Conservation (phyloP, 208 protist genomes). For the Trypanosoma conorhini region DNA sequence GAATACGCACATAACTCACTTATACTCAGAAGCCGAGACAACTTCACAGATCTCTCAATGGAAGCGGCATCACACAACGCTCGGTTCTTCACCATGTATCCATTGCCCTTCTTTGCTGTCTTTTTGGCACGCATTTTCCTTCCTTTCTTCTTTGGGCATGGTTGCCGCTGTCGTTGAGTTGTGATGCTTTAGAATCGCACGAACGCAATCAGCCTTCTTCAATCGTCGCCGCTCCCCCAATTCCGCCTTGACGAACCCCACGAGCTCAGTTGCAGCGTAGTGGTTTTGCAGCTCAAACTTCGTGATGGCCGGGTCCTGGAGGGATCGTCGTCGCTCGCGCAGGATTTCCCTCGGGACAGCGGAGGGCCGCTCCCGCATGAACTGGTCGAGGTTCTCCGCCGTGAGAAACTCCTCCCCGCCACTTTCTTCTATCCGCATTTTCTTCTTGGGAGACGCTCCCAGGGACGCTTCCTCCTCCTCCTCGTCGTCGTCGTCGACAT, state of each 20-base stretch:
- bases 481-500: conserved; percentile 31
- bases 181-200: conserved; percentile 27
- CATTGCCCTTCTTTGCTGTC: conserved; percentile 1
- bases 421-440: conserved; percentile 21
- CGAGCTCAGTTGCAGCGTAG: conserved; percentile 71
- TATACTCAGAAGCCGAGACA: neutral
- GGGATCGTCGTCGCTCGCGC: conserved; percentile 43
- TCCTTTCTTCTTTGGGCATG: neutral
- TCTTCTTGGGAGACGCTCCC: conserved; percentile 3
- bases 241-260: conserved; percentile 41
- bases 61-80: neutral
- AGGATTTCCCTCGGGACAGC: conserved; percentile 63
- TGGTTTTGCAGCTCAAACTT: conserved; percentile 80
- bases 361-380: conserved; percentile 61
- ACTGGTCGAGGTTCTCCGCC: conserved; percentile 70
- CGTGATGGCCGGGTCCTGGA: conserved; percentile 57
- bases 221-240: conserved; percentile 1
- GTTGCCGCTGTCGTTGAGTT: neutral
- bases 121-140: neutral
- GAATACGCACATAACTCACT: neutral
- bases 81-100: neutral
- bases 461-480: neutral
- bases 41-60: neutral
- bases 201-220: conserved; percentile 24
- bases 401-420: conserved; percentile 61